Percentiles rank a stretch among this genome's conserved stretches.
These are phyloP conservation scores for Fistulina hepatica DNA, from an alignment of 1,284 basidiomycete species.

Conservation along the genomic window DNA sequence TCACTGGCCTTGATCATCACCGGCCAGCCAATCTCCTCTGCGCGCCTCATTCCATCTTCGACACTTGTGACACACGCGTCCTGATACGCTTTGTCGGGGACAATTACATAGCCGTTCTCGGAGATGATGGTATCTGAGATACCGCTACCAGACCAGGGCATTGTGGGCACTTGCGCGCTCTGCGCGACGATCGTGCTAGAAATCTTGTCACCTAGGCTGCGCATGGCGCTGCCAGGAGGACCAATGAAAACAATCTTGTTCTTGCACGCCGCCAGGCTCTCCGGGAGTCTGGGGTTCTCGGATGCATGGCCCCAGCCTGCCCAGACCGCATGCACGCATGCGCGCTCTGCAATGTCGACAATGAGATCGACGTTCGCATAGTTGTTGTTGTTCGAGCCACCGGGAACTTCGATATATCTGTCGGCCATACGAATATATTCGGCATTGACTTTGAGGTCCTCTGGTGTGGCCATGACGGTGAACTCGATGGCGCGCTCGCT, in stretches of 20 bases:
- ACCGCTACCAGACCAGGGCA: conserved; percentile 98
- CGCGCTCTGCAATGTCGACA: conserved; percentile 94
- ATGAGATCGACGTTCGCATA: conserved; percentile 99
- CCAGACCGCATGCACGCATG: conserved; percentile 98
- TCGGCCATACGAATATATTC: conserved; percentile 99
- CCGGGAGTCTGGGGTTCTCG: conserved; percentile 97
- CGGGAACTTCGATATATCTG: conserved; percentile 97
- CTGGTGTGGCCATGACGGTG: conserved; percentile 99
- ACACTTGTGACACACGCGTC: conserved; percentile 86
- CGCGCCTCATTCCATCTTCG: conserved; percentile 78
- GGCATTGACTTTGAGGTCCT: conserved; percentile 97
- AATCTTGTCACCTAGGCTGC: conserved; percentile 98
- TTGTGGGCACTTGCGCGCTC: conserved; percentile 94
- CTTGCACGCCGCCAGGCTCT: conserved; percentile 83
- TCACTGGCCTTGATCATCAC: conserved; percentile 99
- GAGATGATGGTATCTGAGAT: conserved; percentile 85
- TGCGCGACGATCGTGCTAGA: conserved; percentile 99
- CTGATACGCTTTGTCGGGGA: conserved; percentile 85
- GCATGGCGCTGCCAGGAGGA: conserved; percentile 97
- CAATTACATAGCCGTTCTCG: conserved; percentile 85
- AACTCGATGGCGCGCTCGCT: conserved; percentile 95
- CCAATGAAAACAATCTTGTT: conserved; percentile 99
- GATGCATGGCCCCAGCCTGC: conserved; percentile 99
- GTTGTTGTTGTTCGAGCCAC: conserved; percentile 99
- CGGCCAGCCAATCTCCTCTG: conserved; percentile 89